Conservation (phyloP, 1,284 basidiomycete species). For the Takashimella koratensis region DNA sequence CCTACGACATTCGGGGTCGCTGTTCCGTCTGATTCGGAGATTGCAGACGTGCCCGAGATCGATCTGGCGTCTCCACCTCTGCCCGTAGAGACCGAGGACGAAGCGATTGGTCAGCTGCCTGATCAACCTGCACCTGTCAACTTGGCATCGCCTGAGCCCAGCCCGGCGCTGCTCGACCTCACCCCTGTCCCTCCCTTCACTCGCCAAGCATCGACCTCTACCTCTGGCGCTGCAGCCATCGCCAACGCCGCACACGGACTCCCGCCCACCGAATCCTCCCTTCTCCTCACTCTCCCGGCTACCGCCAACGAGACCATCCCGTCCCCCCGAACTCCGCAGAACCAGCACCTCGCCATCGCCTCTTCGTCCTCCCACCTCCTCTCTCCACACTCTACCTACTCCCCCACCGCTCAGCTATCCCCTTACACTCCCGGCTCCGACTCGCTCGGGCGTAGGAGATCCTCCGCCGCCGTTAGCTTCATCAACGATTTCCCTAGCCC, state of each 20-base stretch:
- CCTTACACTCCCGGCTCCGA: background rate
- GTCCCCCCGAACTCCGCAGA: background rate
- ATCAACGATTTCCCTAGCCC: slow-evolving; percentile 27
- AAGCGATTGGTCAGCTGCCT: background rate
- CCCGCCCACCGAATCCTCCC: background rate
- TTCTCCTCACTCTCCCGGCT: background rate
- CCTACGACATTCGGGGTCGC: background rate
- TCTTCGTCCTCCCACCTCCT: background rate
- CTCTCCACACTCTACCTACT: background rate
- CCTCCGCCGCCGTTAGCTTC: slow-evolving; percentile 27
- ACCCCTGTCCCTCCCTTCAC: background rate
- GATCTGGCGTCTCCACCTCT: background rate
- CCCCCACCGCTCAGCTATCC: background rate
- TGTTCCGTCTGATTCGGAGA: background rate
- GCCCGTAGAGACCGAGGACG: background rate
- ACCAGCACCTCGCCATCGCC: background rate
- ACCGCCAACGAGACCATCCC: background rate
- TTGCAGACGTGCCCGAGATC: background rate
- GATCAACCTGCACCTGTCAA: background rate
- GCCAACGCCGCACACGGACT: background rate
- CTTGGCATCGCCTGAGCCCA: background rate
- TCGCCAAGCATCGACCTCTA: background rate
- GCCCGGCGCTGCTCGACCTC: background rate
- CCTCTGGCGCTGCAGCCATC: background rate
- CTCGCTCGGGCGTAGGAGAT: background rate